Evolutionary conservation across 2,329 filamentous ascomycete species (phyloP).

Genomic region (Simplicillium aogashimaense): DNA sequence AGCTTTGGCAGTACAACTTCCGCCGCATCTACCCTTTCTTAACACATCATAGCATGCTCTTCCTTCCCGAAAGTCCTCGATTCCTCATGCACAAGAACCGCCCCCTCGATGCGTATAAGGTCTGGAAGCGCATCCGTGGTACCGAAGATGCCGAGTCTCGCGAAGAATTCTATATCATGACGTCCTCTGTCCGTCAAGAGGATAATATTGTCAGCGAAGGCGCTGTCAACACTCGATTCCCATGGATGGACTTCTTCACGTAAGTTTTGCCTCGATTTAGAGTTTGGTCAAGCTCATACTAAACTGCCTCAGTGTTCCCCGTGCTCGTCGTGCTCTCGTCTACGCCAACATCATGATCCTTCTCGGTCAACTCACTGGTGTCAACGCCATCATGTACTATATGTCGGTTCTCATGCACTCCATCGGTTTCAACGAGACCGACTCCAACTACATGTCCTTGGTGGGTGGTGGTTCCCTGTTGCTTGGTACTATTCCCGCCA

Average conservation of each 20-base stretch:
- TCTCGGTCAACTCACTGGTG: constrained; percentile 60
- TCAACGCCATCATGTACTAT: constrained; percentile 65
- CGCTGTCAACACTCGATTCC: constrained; percentile 43
- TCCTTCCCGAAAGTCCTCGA: constrained; percentile 60
- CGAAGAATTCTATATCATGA: constrained; percentile 66
- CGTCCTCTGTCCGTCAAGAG: constrained; percentile 47
- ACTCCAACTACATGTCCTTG: constrained; percentile 64
- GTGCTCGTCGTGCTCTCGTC: constrained; percentile 54
- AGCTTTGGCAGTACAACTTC: constrained; percentile 18
- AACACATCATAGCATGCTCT: constrained; percentile 49
- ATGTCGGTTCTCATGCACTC: constrained; percentile 58
- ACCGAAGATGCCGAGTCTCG: constrained; percentile 43
- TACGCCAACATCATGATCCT: constrained; percentile 64
- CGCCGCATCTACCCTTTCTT: constrained; percentile 32
- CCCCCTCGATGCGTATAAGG: constrained; percentile 37
- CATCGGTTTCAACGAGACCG: constrained; percentile 53
- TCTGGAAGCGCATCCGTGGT: constrained; percentile 66
- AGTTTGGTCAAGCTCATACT: neutral
- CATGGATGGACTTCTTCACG: constrained; percentile 68
- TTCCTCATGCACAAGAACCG: constrained; percentile 59
- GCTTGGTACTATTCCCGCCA: constrained; percentile 57
- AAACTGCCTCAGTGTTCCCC: constrained; percentile 33
- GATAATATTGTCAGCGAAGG: constrained; percentile 41
- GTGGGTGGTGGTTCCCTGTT: constrained; percentile 60
- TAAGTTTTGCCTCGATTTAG: constrained; percentile 8